Percentiles rank a stretch among this genome's conserved stretches.
Evolutionary conservation across 495 filamentous ascomycete species (phyloP).

Genomic region (Ramalina peruviana): DNA sequence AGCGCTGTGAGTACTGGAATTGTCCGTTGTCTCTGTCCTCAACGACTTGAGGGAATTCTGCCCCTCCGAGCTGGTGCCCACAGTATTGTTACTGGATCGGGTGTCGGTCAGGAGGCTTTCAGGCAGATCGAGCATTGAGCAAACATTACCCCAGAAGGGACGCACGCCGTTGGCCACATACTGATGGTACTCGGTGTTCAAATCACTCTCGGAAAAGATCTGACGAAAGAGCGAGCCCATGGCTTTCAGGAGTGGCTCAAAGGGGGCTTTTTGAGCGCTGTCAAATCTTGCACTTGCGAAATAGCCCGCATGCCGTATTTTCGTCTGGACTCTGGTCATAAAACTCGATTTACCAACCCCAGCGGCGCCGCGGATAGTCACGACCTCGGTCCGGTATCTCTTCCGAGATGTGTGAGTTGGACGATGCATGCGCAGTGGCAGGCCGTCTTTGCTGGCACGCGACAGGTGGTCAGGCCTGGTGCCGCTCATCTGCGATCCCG

Average conservation of each 20-base stretch:
- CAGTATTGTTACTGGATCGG: background rate
- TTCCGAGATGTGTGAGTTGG: constrained; percentile 43
- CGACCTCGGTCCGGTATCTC: constrained; percentile 60
- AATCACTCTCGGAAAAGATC: constrained; percentile 80
- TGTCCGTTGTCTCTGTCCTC: constrained; percentile 7
- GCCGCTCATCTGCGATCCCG: constrained; percentile 4
- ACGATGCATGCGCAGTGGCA: constrained; percentile 26
- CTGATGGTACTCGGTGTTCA: constrained; percentile 69
- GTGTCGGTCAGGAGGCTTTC: constrained; percentile 44
- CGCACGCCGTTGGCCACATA: constrained; percentile 56
- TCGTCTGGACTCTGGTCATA: constrained; percentile 59
- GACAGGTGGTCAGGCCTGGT: constrained; percentile 2
- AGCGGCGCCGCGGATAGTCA: constrained; percentile 59
- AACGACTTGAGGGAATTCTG: constrained; percentile 7
- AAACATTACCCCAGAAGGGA: constrained; percentile 64
- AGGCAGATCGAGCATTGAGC: constrained; percentile 64
- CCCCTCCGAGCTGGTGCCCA: background rate
- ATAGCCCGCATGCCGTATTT: constrained; percentile 62
- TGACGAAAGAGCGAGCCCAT: constrained; percentile 76
- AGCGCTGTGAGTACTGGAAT: background rate
- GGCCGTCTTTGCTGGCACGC: background rate
- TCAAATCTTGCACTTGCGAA: constrained; percentile 79
- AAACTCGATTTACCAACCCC: constrained; percentile 78
- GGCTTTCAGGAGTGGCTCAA: constrained; percentile 67
- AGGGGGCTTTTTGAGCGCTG: constrained; percentile 63